Evolutionary conservation across 495 filamentous ascomycete species (phyloP).

Genomic region (Cenococcum geophilum): DNA sequence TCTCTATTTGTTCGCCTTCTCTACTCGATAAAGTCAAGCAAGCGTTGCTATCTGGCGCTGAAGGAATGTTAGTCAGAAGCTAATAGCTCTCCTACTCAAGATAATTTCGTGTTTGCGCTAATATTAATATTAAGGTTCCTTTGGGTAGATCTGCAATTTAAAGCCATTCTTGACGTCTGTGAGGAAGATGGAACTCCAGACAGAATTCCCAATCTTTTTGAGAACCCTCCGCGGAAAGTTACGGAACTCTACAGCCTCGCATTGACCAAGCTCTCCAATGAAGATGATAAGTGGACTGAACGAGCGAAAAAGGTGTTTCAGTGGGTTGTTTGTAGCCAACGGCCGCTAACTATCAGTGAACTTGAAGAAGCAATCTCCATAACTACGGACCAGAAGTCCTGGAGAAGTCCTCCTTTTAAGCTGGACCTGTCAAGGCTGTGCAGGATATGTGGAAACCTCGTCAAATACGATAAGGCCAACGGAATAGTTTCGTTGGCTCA

Average conservation of each 20-base stretch:
- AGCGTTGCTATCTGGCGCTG: constrained; percentile 12
- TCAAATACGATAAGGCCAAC: constrained; percentile 14
- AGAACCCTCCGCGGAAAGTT: constrained; percentile 15
- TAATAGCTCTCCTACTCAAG: not conserved
- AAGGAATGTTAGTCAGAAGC: constrained; percentile 26
- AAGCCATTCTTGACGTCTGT: constrained; percentile 27
- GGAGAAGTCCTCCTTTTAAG: constrained; percentile 12
- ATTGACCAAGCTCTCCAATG: constrained; percentile 9
- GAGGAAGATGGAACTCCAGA: constrained; percentile 24
- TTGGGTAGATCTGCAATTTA: constrained; percentile 34
- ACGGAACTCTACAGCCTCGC: constrained; percentile 21
- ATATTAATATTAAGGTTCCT: constrained; percentile 31
- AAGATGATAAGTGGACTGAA: not conserved
- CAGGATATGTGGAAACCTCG: constrained; percentile 19
- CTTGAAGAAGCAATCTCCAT: constrained; percentile 21
- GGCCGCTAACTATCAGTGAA: constrained; percentile 15
- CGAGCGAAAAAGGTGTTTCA: constrained; percentile 16
- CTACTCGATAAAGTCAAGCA: constrained; percentile 20
- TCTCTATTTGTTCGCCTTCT: constrained; percentile 21
- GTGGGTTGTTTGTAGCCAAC: constrained; percentile 19
- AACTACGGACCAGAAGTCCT: constrained; percentile 16
- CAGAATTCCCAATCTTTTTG: constrained; percentile 24
- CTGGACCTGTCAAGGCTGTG: constrained; percentile 8
- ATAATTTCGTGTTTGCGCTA: not conserved
- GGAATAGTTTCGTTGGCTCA: constrained; percentile 16